phyloP scores from a whole-genome alignment of 768 basidiomycete genomes.

The Tephrocybe sp. region DNA sequence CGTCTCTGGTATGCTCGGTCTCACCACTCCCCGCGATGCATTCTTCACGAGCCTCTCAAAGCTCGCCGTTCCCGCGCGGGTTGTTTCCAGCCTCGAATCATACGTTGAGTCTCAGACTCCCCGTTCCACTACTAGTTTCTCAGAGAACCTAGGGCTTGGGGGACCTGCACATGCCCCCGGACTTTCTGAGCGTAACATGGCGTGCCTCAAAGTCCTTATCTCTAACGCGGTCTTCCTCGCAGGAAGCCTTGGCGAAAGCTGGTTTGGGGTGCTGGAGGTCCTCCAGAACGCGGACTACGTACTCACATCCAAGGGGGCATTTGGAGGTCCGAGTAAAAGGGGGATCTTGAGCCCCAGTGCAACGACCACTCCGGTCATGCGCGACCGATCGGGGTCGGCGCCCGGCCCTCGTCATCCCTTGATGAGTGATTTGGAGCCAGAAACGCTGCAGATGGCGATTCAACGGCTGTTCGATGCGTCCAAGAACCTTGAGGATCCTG shows the following conservation, averaged over 20 bases:
- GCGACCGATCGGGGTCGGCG: conserved; percentile 40
- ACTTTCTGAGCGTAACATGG: conserved; percentile 86
- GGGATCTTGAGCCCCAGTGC: conserved; percentile 33
- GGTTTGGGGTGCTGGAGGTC: conserved; percentile 89
- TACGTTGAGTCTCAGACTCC: conserved; percentile 55
- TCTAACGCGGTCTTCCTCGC: conserved; percentile 79
- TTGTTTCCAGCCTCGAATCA: conserved; percentile 80
- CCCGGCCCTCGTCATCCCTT: conserved; percentile 52
- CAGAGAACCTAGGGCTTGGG: conserved; percentile 69
- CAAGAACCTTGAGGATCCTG: conserved; percentile 77
- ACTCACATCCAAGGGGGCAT: conserved; percentile 64
- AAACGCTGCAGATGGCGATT: conserved; percentile 71
- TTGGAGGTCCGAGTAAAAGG: conserved; percentile 32
- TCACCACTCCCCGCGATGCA: conserved; percentile 88
- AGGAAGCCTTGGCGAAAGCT: conserved; percentile 83
- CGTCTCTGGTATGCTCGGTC: conserved; percentile 85
- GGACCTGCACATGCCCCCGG: conserved; percentile 60
- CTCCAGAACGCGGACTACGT: conserved; percentile 96
- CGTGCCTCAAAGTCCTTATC: conserved; percentile 84
- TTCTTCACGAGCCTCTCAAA: conserved; percentile 91
- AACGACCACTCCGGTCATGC: conserved; percentile 24
- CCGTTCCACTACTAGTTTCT: conserved; percentile 54
- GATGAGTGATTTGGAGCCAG: conserved; percentile 71
- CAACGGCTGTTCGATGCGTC: conserved; percentile 87
- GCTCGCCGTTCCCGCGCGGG: conserved; percentile 86